Conservation (phyloP, 2,329 filamentous ascomycete species). For the Leptographium procerum region DNA sequence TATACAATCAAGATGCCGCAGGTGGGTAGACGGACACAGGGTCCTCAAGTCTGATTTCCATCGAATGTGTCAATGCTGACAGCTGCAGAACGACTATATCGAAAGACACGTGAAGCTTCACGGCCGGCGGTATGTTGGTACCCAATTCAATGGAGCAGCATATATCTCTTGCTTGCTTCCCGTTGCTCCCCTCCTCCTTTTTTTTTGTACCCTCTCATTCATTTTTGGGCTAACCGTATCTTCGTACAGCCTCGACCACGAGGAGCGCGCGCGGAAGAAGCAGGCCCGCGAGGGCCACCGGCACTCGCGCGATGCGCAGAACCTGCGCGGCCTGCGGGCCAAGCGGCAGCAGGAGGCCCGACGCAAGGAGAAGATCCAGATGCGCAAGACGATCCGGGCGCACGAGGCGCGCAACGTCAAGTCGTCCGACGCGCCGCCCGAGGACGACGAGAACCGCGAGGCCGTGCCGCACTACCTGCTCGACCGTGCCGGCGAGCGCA, state of each 20-base stretch:
- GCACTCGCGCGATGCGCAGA: slow-evolving; percentile 81
- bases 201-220: too few species aligned
- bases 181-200: too few species aligned
- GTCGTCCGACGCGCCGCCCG: slow-evolving; percentile 45
- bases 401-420: slow-evolving; percentile 97
- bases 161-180: slow-evolving; percentile 32
- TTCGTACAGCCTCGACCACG: slow-evolving; percentile 50
- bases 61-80: slow-evolving; percentile 10
- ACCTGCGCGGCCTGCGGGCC: slow-evolving; percentile 78
- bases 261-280: slow-evolving; percentile 81
- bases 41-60: too few species aligned
- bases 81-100: slow-evolving; percentile 70
- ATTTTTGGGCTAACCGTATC: background rate
- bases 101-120: slow-evolving; percentile 62
- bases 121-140: slow-evolving; percentile 21
- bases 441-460: slow-evolving; percentile 66
- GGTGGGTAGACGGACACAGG: background rate
- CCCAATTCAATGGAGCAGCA: too few species aligned
- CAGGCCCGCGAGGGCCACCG: slow-evolving; percentile 82
- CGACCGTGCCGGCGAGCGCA: slow-evolving; percentile 52
- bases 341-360: slow-evolving; percentile 92
- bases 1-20: slow-evolving; percentile 10
- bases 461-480: slow-evolving; percentile 89
- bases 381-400: slow-evolving; percentile 87
- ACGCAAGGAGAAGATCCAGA: slow-evolving; percentile 96